Conservation (phyloP, 164 flowering plant genomes). For the Tetracentron sinense region DNA sequence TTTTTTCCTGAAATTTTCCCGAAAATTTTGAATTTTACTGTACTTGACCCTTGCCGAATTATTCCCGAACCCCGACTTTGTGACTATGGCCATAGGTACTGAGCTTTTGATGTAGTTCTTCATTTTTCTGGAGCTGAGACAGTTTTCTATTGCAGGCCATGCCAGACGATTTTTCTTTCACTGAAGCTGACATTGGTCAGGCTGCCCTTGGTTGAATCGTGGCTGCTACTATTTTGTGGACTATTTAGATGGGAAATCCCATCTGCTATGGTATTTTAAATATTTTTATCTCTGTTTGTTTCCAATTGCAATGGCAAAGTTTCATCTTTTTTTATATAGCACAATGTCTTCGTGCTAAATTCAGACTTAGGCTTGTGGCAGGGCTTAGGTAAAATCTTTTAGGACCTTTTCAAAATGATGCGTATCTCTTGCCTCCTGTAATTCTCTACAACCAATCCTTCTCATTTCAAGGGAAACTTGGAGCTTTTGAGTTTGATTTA, state of each 20-base stretch:
- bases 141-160: background rate
- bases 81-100: no score
- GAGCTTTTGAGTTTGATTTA: background rate
- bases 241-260: background rate
- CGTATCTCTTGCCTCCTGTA: background rate
- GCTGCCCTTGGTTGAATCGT: background rate
- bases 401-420: background rate
- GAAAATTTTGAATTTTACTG: no score
- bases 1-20: no score
- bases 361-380: background rate
- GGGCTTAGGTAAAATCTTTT: background rate
- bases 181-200: background rate
- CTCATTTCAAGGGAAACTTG: no score
- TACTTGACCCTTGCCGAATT: no score
- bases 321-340: background rate
- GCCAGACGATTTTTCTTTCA: background rate
- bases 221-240: background rate
- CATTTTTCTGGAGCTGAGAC: background rate
- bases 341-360: background rate
- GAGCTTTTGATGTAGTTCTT: no score
- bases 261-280: background rate
- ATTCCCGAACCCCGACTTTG: no score
- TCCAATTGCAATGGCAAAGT: background rate
- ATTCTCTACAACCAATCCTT: background rate
- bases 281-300: background rate